Evolutionary conservation across 2,329 filamentous ascomycete species (phyloP).

Genomic region (Endoconidiophora polonica): DNA sequence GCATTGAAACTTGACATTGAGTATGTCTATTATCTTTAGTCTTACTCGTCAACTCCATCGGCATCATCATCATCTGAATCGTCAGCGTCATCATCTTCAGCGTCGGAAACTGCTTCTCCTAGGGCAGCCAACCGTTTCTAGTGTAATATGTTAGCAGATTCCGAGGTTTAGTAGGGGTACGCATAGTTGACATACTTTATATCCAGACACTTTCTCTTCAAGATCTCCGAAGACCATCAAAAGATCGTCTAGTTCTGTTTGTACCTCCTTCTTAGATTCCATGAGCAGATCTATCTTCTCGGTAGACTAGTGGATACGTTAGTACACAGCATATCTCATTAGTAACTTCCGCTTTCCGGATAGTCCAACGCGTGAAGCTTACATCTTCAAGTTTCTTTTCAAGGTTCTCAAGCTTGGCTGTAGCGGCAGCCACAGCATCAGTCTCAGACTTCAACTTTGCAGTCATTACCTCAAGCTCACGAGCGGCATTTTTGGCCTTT

Average conservation of each 20-base stretch:
- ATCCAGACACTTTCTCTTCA: constrained; percentile 58
- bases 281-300: constrained; percentile 19
- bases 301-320: constrained; percentile 2
- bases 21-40: constrained; percentile 15
- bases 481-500: constrained; percentile 14
- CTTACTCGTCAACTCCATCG: constrained; percentile 31
- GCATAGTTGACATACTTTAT: constrained; percentile 44
- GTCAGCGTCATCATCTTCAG: constrained; percentile 48
- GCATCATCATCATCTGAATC: constrained; percentile 36
- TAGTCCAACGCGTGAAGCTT: background rate
- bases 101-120: constrained; percentile 58
- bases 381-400: constrained; percentile 16
- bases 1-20: too few relatives aligned
- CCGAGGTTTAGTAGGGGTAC: background rate
- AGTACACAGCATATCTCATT: background rate
- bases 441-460: constrained; percentile 15
- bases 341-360: too few relatives aligned
- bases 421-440: background rate
- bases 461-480: constrained; percentile 15
- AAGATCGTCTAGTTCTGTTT: constrained; percentile 64
- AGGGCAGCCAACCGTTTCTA: constrained; percentile 45
- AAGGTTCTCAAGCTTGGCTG: background rate
- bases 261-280: constrained; percentile 46
- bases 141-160: constrained; percentile 1
- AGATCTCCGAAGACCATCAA: constrained; percentile 67